Evolutionary conservation across 768 basidiomycete species (phyloP).

Genomic region (Agaricus blazei): DNA sequence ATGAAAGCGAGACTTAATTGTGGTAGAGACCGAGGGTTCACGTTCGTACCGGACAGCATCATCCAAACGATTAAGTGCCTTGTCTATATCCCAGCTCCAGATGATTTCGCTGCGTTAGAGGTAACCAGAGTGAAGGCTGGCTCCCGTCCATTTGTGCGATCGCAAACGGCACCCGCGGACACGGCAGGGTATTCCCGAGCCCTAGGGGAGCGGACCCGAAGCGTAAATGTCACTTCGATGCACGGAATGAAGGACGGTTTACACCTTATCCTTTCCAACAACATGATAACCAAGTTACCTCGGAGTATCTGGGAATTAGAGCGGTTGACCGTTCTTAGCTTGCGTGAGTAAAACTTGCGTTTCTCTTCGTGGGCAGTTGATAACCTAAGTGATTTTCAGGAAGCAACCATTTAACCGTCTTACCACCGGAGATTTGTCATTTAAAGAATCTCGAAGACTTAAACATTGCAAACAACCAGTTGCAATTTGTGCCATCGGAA

Average conservation of each 20-base stretch:
- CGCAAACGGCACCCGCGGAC: conserved; percentile 21
- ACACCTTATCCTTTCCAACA: conserved; percentile 51
- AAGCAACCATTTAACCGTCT: conserved; percentile 44
- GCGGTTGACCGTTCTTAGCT: conserved; percentile 54
- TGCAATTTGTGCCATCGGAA: conserved; percentile 61
- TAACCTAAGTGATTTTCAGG: conserved; percentile 35
- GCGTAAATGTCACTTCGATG: conserved; percentile 15
- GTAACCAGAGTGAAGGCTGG: conserved; percentile 5
- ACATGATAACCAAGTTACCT: conserved; percentile 51
- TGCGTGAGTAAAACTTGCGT: conserved; percentile 42
- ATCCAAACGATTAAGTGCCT: conserved; percentile 9
- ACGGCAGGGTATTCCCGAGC: conserved; percentile 12
- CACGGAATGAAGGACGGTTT: conserved; percentile 29
- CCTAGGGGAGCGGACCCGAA: conserved; percentile 20
- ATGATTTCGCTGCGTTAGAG: conserved; percentile 1
- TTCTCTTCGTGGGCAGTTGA: neutral
- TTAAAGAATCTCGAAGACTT: conserved; percentile 52
- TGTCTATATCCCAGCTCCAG: conserved; percentile 7
- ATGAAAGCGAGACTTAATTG: neutral
- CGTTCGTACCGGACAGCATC: conserved; percentile 6
- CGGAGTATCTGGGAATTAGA: conserved; percentile 50
- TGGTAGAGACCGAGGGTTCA: conserved; percentile 5
- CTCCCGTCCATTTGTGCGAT: conserved; percentile 16
- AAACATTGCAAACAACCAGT: conserved; percentile 54
- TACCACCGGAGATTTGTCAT: conserved; percentile 60